These are phyloP conservation scores for Yamadazyma taylorii DNA, from an alignment of 1,139 yeast genomes.

Conservation along the genomic window DNA sequence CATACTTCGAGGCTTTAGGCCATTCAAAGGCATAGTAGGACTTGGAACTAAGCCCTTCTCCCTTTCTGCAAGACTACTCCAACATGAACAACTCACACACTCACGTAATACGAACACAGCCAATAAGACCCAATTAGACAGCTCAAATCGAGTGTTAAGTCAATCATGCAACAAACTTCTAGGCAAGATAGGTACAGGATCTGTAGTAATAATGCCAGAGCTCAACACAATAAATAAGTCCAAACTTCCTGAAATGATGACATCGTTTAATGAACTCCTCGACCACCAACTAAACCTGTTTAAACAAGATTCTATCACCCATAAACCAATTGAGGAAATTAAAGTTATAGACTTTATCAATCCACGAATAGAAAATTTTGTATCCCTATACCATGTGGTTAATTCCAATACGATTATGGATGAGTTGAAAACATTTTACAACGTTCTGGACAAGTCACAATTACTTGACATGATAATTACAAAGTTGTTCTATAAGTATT, in stretches of 20 bases:
- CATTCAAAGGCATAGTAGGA: too few relatives aligned
- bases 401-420: conserved; percentile 21
- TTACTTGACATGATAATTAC: conserved; percentile 22
- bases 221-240: background rate
- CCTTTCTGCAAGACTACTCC: too few relatives aligned
- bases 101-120: too few relatives aligned
- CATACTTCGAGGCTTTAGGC: too few relatives aligned
- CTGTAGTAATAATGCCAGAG: too few relatives aligned
- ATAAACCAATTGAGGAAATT: background rate
- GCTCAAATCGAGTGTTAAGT: too few relatives aligned
- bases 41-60: too few relatives aligned
- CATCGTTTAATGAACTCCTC: background rate
- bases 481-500: conserved; percentile 25
- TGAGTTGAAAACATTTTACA: conserved; percentile 18
- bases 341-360: conserved; percentile 27
- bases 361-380: conserved; percentile 26
- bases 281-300: background rate
- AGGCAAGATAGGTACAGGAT: too few relatives aligned
- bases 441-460: conserved; percentile 19
- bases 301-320: background rate
- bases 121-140: too few relatives aligned
- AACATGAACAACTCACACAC: too few relatives aligned
- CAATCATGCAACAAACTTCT: too few relatives aligned
- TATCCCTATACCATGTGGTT: conserved; percentile 21
- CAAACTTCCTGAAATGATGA: background rate